These are phyloP conservation scores for Pseudozyma pruni DNA, from an alignment of 1,284 basidiomycete genomes.

Conservation along the genomic window DNA sequence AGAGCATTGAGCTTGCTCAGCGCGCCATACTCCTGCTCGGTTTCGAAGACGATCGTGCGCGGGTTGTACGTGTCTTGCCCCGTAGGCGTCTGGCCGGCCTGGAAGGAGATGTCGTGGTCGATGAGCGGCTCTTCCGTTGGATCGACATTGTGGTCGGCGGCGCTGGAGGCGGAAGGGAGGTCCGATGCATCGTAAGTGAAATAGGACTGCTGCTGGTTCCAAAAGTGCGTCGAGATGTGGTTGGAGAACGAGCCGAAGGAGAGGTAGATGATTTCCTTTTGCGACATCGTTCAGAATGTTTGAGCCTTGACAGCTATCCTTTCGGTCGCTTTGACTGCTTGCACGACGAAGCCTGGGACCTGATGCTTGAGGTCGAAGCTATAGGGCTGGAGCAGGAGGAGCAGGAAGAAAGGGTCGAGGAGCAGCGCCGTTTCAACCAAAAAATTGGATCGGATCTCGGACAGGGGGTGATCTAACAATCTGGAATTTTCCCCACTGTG, in stretches of 20 bases:
- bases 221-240: conserved; percentile 64
- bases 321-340: too few species aligned
- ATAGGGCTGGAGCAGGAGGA: background rate
- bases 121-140: conserved; percentile 40
- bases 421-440: background rate
- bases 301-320: too few species aligned
- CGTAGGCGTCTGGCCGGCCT: conserved; percentile 48
- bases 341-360: too few species aligned
- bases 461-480: conserved; percentile 9
- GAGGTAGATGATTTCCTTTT: conserved; percentile 62
- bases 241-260: conserved; percentile 63
- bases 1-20: conserved; percentile 49
- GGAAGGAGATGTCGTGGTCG: conserved; percentile 62
- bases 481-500: background rate
- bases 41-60: conserved; percentile 58
- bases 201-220: conserved; percentile 64
- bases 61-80: conserved; percentile 61
- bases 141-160: conserved; percentile 6
- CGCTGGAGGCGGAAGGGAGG: conserved; percentile 24
- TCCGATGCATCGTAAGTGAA: conserved; percentile 48
- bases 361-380: background rate
- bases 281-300: conserved; percentile 24
- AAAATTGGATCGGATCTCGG: conserved; percentile 37
- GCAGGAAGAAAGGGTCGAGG: background rate
- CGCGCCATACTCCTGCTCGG: conserved; percentile 57